Base-by-base conservation (phyloP, 306 rosid genomes). In the Sphenostylis stenocarpa region DNA sequence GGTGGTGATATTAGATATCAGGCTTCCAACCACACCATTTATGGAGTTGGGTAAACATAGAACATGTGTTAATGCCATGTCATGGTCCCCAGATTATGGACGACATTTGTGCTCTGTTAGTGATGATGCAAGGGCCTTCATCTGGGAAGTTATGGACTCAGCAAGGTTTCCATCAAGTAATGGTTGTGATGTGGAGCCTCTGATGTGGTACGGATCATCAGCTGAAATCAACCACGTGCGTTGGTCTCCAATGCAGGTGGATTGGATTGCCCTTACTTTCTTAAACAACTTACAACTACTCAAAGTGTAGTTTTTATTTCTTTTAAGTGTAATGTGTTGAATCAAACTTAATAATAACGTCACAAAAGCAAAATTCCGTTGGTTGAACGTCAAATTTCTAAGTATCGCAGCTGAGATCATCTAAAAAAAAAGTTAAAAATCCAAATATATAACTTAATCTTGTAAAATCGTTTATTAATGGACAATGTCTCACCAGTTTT, bases 91-190 rank as follows among this genome's bases (percentile, higher is more conserved):
- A 0, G 61, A 65, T 0, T 72, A n/a, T 51, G 96, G 93, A 53
- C 75, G 85, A 3, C 88, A 47, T 9, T 48, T 90, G 23, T 88
- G 93, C 61, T 88, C 93, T 6, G 87, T 49, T 0, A 81, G 90
- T 14, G 96, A 88, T 19, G 96, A 90, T 75, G 79, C 86, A 0
- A 87, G 86, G 85, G 96, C 90, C 41, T 1, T 90, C 83, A 87
- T 90, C 47, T 90, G 96, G 96, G 93, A 90, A 0, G 90, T 88
- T 73, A 77, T 47, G 80, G 86, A 68, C 6, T 6, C 39, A n/a
- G n/a, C n/a, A 0, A 70, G 82, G 34, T 36, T 71, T 34, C 84
- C 28, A 0, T 43, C 87, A 4, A 66, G 73, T 2, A 11, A 21
- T 17, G 34, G 68, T 9, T 39, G 47, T 1, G 91, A 82, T 0